phyloP scores from a whole-genome alignment of 2,329 filamentous ascomycete genomes.

The Penicillium sp. region DNA sequence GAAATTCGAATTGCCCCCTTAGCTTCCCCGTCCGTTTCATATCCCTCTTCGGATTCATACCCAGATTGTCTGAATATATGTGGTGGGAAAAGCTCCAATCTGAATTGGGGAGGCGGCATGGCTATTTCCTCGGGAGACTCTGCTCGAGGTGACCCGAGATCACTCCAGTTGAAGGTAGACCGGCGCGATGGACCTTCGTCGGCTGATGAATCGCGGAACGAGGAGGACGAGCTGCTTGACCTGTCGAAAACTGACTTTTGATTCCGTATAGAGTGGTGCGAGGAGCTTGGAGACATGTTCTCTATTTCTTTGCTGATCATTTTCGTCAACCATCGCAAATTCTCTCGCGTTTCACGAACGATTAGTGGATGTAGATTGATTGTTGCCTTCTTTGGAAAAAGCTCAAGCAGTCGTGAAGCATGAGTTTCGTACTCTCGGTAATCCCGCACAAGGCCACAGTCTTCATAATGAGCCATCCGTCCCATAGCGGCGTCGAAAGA shows the following conservation, averaged over 20 bases:
- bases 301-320: constrained; percentile 46
- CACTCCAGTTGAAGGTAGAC: constrained; percentile 36
- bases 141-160: constrained; percentile 28
- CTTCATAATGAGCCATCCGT: constrained; percentile 40
- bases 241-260: constrained; percentile 50
- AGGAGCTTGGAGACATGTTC: constrained; percentile 44
- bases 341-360: constrained; percentile 38
- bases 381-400: constrained; percentile 39
- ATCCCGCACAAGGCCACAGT: constrained; percentile 46
- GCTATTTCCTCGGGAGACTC: constrained; percentile 39
- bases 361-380: constrained; percentile 18
- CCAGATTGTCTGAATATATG: constrained; percentile 31
- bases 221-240: constrained; percentile 48
- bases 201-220: constrained; percentile 41
- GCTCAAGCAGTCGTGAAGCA: constrained; percentile 40
- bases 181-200: constrained; percentile 38
- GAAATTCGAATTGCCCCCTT: constrained; percentile 26
- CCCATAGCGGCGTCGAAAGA: constrained; percentile 45
- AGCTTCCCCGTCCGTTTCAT: constrained; percentile 38
- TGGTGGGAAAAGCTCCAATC: constrained; percentile 35
- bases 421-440: constrained; percentile 51
- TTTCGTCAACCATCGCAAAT: constrained; percentile 35
- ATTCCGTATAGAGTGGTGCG: constrained; percentile 38
- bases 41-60: constrained; percentile 33
- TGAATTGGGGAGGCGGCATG: constrained; percentile 25